A percentile compares a stretch with the other conserved stretches of the same genome.
phyloP scores from a whole-genome alignment of 495 filamentous ascomycete species.

The Penicillium roqueforti region DNA sequence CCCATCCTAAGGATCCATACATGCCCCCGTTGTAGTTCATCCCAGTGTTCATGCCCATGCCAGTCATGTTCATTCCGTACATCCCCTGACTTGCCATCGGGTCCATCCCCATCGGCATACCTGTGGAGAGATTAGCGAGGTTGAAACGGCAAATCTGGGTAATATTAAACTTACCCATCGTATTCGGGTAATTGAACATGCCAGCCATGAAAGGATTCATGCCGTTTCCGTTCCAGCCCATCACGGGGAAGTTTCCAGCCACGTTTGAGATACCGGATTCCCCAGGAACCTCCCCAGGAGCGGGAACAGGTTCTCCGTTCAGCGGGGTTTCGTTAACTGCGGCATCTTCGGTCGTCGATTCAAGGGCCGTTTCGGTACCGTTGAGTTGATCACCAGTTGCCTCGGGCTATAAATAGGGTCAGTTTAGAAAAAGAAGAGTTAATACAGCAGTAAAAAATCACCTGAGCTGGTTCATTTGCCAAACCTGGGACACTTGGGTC shows the following conservation, averaged over 20 bases:
- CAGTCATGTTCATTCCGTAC: slow-evolving; percentile 90
- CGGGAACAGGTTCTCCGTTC: slow-evolving; percentile 20
- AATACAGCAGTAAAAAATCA: background rate
- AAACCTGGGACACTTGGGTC: background rate
- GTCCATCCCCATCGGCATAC: slow-evolving; percentile 82
- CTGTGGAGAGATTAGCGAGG: slow-evolving; percentile 34
- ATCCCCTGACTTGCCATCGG: slow-evolving; percentile 84
- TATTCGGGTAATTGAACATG: slow-evolving; percentile 66
- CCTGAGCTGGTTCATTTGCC: slow-evolving; percentile 1
- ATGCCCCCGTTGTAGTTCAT: slow-evolving; percentile 65
- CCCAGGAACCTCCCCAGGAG: slow-evolving; percentile 16
- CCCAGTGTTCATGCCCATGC: slow-evolving; percentile 86
- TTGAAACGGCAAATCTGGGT: background rate
- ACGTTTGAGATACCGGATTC: slow-evolving; percentile 21
- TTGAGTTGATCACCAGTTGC: slow-evolving; percentile 6
- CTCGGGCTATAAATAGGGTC: slow-evolving; percentile 1
- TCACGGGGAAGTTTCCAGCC: slow-evolving; percentile 53
- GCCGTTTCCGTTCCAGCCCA: slow-evolving; percentile 59
- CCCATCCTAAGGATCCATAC: slow-evolving; percentile 57
- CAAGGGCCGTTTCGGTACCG: slow-evolving; percentile 1
- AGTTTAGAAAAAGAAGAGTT: background rate
- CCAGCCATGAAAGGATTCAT: slow-evolving; percentile 71
- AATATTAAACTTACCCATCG: slow-evolving; percentile 65
- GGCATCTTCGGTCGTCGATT: slow-evolving; percentile 16
- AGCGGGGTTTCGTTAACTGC: slow-evolving; percentile 10